Percentiles rank a stretch among this genome's conserved stretches.
Conservation (phyloP, 129 eudicot species). For the Centella asiatica region DNA sequence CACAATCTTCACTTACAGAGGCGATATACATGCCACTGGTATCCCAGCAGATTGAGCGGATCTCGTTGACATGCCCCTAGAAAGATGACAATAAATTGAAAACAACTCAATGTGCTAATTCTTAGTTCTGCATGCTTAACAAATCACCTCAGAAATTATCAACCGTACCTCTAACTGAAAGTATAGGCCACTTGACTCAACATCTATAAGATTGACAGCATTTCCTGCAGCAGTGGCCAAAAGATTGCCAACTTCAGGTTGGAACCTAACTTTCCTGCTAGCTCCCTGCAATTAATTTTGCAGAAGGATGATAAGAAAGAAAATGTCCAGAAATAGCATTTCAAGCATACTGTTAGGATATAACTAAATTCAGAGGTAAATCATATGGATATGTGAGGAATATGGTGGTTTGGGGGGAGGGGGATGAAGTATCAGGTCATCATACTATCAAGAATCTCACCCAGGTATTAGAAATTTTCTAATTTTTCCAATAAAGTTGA, state of each 20-base stretch:
- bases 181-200: conserved; percentile 11
- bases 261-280: conserved; percentile 31
- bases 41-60: conserved; percentile 44
- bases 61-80: conserved; percentile 33
- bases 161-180: conserved; percentile 26
- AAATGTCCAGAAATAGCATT: not conserved
- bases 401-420: not conserved
- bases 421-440: not conserved
- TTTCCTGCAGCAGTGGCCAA: conserved; percentile 41
- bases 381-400: not conserved
- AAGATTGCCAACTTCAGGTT: conserved; percentile 27
- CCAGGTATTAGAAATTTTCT: too few species aligned
- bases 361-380: not conserved
- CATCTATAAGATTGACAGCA: conserved; percentile 21
- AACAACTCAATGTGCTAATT: not conserved
- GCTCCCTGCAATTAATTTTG: conserved; percentile 25
- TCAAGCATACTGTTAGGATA: not conserved
- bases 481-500: too few species aligned
- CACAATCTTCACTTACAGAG: conserved; percentile 36
- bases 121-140: not conserved
- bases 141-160: not conserved
- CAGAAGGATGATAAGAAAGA: not conserved
- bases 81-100: not conserved
- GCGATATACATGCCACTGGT: conserved; percentile 27
- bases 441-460: not conserved